A percentile compares a stretch with the other conserved stretches of the same genome.
phyloP scores from a whole-genome alignment of 345 rosid genomes.

The Populus tremula region DNA sequence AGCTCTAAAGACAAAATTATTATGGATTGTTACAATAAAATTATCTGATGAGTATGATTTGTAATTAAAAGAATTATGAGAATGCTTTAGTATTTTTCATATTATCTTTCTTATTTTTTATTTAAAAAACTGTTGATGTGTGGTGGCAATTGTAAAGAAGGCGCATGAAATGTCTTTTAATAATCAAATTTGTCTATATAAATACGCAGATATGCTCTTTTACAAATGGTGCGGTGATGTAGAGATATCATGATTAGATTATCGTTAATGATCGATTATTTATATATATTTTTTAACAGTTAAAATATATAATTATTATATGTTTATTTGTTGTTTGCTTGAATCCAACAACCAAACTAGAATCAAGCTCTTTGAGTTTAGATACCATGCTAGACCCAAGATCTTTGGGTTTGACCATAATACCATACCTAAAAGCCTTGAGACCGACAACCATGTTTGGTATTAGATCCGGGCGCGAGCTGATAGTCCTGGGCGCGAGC shows the following conservation, averaged over 20 bases:
- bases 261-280: accelerated
- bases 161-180: no score
- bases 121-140: no score
- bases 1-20: no score
- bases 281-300: accelerated
- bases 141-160: no score
- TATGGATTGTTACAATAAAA: no score
- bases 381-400: accelerated
- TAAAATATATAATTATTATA: accelerated
- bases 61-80: no score
- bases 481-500: no score
- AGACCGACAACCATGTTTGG: accelerated
- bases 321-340: no score
- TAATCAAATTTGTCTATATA: accelerated
- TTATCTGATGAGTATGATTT: accelerated
- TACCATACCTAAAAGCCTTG: accelerated
- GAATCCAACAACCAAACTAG: accelerated
- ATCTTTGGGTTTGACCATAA: accelerated
- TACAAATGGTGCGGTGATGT: accelerated
- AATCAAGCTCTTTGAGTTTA: no score
- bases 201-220: accelerated
- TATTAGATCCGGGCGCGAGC: accelerated
- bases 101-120: no score
- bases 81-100: no score
- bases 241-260: accelerated